Evolutionary conservation across 2,329 filamentous ascomycete genomes (phyloP), one percentile per base, ranked within the genome.

Genomic region (Apiospora marii): DNA sequence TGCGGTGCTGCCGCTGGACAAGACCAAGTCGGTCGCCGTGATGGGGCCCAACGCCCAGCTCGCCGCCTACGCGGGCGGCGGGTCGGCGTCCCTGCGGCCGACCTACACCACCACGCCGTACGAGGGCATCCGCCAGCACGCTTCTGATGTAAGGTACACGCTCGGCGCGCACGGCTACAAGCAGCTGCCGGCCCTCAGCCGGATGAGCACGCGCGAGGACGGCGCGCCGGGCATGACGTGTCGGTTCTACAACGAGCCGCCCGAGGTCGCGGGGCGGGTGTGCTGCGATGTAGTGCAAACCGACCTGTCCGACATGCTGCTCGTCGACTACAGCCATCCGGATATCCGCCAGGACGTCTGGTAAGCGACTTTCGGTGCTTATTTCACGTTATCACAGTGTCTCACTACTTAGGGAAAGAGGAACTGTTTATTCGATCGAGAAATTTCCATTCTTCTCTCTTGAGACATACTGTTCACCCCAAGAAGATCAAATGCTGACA

Each of bases 31-130:
- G 76, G 83, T 87, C 0, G 83, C 89, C 34, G 82, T 90, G 37
- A 83, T 90, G 30, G 88, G 88, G 0, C 88, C 88, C n/a, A 90
- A 90, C 75, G 87, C 88, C 8, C 89, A 86, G 64, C 83, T 87
- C 1, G 86, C 85, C 2, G 89, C 88, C 74, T 86, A 91, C 76
- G 91, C 91, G 53, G 91, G 91, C 72, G 91, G 92, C 27, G 79
- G 78, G 14, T 81, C 79, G 0, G 72, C 81, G 8, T 85, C 86
- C 0, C 80, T 78, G 1, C 92, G 89, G 78, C 85, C 88, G 1
- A 86, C 91, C 61, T 91, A 91, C 14, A 88, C 87, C 48, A 90
- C 92, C 78, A 90, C 89, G 0, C 90, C 92, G 81, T 90, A 90
- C 77, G 85, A 91, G 74, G 84, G 92, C 1, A 91, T 91, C 0